Conservation (phyloP, 768 basidiomycete species). For the Xanthoconium purpureum region DNA sequence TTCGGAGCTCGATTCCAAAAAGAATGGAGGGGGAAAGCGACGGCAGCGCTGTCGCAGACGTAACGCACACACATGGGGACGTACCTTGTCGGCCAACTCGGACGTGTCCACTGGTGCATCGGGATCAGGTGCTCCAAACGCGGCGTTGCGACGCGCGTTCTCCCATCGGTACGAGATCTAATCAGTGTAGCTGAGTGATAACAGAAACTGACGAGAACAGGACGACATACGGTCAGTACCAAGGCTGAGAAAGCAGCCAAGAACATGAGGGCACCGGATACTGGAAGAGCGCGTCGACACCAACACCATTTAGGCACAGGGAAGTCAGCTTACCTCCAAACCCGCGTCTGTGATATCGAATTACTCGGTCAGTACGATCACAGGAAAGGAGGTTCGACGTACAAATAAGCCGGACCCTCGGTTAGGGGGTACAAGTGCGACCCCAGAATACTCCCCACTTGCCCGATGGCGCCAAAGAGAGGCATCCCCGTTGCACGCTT, state of each 20-base stretch:
- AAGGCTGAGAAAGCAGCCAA: slow-evolving; percentile 17
- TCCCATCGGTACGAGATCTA: slow-evolving; percentile 64
- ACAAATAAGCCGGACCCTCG: slow-evolving; percentile 40
- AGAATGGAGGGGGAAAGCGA: no score
- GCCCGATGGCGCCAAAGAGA: slow-evolving; percentile 42
- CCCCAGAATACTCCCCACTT: slow-evolving; percentile 39
- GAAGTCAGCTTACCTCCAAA: neutral
- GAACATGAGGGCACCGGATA: slow-evolving; percentile 26
- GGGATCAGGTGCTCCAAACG: slow-evolving; percentile 48
- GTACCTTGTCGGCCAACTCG: slow-evolving; percentile 56
- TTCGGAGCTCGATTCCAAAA: neutral
- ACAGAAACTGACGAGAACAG: neutral
- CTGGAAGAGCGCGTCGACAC: neutral
- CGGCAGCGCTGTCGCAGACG: neutral
- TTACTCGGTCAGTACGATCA: neutral
- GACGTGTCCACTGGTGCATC: slow-evolving; percentile 58
- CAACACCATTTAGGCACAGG: neutral
- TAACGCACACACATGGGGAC: neutral
- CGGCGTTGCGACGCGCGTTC: slow-evolving; percentile 51
- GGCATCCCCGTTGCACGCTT: slow-evolving; percentile 44
- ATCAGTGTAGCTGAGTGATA: neutral
- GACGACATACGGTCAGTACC: slow-evolving; percentile 17
- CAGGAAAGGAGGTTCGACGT: neutral
- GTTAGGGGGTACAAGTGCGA: slow-evolving; percentile 41
- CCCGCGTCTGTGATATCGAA: neutral